Percentiles rank a stretch among this genome's conserved stretches.
Conservation (phyloP, 257 asterid genomes). For the Lycium ferocissimum region DNA sequence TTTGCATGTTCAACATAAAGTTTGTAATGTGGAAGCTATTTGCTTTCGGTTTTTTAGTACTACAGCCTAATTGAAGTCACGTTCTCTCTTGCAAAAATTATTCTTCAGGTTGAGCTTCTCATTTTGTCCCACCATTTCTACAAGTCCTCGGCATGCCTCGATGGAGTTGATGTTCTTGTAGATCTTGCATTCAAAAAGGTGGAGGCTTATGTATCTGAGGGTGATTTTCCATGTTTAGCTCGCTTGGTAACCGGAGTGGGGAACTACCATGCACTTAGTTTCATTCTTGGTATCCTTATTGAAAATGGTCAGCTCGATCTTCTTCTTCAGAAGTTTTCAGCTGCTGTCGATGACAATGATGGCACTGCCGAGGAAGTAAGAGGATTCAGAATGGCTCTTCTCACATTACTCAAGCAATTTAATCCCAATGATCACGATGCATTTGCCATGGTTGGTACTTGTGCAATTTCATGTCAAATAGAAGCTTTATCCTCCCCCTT, state of each 20-base stretch:
- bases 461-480: slow-evolving; percentile 15
- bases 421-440: slow-evolving; percentile 91
- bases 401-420: slow-evolving; percentile 89
- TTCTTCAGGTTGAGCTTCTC: slow-evolving; percentile 93
- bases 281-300: slow-evolving; percentile 91
- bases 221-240: slow-evolving; percentile 95
- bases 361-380: slow-evolving; percentile 86
- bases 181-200: slow-evolving; percentile 98
- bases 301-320: slow-evolving; percentile 96
- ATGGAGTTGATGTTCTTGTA: slow-evolving; percentile 99
- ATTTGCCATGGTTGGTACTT: slow-evolving; percentile 75
- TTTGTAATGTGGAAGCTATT: slow-evolving; percentile 19
- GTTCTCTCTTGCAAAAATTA: slow-evolving; percentile 30
- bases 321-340: slow-evolving; percentile 90
- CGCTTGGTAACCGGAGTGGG: slow-evolving; percentile 99
- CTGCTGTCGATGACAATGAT: slow-evolving; percentile 82
- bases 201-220: slow-evolving; percentile 94
- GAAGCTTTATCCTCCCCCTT: not conserved
- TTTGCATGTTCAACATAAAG: not conserved
- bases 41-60: not conserved
- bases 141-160: slow-evolving; percentile 95
- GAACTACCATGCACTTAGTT: slow-evolving; percentile 88
- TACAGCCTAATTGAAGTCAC: not conserved
- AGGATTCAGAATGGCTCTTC: slow-evolving; percentile 98
- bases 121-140: slow-evolving; percentile 98